Base-by-base conservation (phyloP, 2,329 filamentous ascomycete genomes). In the Pseudocercospora fijiensis region DNA sequence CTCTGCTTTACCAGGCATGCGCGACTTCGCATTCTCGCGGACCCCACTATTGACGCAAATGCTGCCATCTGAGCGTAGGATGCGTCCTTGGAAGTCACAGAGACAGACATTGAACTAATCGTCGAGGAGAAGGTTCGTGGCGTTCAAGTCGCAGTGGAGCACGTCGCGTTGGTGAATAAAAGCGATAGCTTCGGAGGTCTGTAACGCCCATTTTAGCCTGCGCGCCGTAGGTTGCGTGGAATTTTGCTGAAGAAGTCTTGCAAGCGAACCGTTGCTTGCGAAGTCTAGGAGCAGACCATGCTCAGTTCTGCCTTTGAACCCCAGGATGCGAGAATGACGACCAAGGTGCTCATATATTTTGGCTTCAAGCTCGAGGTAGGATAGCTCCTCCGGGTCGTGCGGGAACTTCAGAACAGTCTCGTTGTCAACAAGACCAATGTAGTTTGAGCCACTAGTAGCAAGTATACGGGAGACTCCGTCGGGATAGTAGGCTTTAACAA, bases 331-430 rank as follows among this genome's bases (percentile, higher is more conserved):
- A 22, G 56, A 20, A 45, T 58, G 4, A 22, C 22, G 11, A 22
- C 56, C 2, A 43, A 58, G 30, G n/a, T 43, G 30, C 22, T 30
- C 26, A 11, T 43, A 45, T 10, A 58, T 58, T 10, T 45, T 26
- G 13, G 18, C 5, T 45, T 58, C 56, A 37, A 16, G n/a, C 4
- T 58, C 30, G 13, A 58, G 33, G 20, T 45, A 37, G 7, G 9
- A 11, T 9, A 2, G 2, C 6, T 58, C 3, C 6, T 45, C 9
- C 11, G 56, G 56, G 16, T 43, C 56, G 56, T 43, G 56, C 22
- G 56, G 56, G 56, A 20, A 58, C 45, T 58, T 58, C n/a, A 58
- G 56, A 10, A 58, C 56, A 58, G 56, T 58, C 30, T 43, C 45
- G 6, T 45, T 18, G 26, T 58, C 37, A 45, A 58, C 37, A 37